Base-by-base conservation (phyloP, 1,284 basidiomycete genomes). In the Moniliophthora roreri region DNA sequence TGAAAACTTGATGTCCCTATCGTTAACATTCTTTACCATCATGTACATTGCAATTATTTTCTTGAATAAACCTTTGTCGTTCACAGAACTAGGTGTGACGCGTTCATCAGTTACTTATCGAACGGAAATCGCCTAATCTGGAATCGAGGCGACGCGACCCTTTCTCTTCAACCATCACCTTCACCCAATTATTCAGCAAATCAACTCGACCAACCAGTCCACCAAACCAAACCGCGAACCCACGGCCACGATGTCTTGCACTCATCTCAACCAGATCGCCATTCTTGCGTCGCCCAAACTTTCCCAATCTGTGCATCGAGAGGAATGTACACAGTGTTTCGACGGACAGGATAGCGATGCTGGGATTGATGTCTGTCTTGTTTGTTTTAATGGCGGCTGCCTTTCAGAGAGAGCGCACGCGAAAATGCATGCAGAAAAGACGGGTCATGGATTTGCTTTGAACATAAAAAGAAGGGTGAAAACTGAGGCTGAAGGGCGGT, bases 261-360 rank as follows among this genome's bases (percentile, higher is more conserved):
- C 55, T 10, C 75, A 79, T 63, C 57, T 74, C 37, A 54, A 56
- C 20, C 68, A 71, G 26, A 66, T 84, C 7, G 62, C 69, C 35
- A 62, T 60, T 11, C 65, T 85, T 1, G 65, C 64, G 44, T 62
- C 65, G 9, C 75, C 77, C 1, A 69, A 62, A 37, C 65, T 77
- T 0, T 75, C 70, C 2, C 72, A 79, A 52, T 68, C 69, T 16
- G 87, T 95, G 0, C 87, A 95, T 63, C 77, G 90, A 9, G 93
- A 95, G 67, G 93, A 95, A 68, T 96, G 93, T 63, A 97, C 95
- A 0, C 92, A 95, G 56, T 99, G 96, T 70, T 99, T 98, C 67
- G 95, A 98, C 69, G 86, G 85, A 63, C 93, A 96, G 80, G 94
- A 90, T 64, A 45, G 75, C 60, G 55, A 20, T 60, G 50, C 26